Conservation (phyloP, 177 flowering plant genomes). For the Vitis hybrid region DNA sequence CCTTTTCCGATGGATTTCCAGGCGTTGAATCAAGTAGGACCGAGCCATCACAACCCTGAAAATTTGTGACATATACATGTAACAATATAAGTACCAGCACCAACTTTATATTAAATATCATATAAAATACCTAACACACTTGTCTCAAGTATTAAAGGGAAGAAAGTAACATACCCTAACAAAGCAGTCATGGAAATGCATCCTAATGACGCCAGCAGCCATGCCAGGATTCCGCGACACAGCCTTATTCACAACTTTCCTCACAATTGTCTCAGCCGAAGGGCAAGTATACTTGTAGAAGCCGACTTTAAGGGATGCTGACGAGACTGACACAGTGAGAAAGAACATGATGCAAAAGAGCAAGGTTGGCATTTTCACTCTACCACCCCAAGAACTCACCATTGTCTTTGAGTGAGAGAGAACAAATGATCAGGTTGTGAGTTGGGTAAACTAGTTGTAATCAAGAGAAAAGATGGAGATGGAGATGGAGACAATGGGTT, state of each 20-base stretch:
- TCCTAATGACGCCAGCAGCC: conserved; percentile 39
- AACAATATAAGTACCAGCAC: neutral
- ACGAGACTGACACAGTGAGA: too few relatives aligned
- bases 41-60: conserved; percentile 50
- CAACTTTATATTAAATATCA: neutral
- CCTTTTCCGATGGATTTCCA: conserved; percentile 25
- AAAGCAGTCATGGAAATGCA: conserved; percentile 44
- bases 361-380: too few relatives aligned
- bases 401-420: too few relatives aligned
- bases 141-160: too few relatives aligned
- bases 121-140: too few relatives aligned
- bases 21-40: conserved; percentile 30
- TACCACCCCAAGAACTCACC: too few relatives aligned
- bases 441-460: too few relatives aligned
- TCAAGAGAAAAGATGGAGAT: too few relatives aligned
- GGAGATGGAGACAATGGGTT: too few relatives aligned
- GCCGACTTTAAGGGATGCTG: conserved; percentile 26
- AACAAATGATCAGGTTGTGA: too few relatives aligned
- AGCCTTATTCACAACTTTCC: conserved; percentile 29
- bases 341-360: too few relatives aligned
- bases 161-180: conserved; percentile 24
- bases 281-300: conserved; percentile 36
- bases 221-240: conserved; percentile 30
- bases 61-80: neutral
- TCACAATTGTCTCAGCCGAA: conserved; percentile 38